Evolutionary conservation across 768 basidiomycete genomes (phyloP), one percentile per base, ranked within the genome.

Genomic region (Boletus patriciae): DNA sequence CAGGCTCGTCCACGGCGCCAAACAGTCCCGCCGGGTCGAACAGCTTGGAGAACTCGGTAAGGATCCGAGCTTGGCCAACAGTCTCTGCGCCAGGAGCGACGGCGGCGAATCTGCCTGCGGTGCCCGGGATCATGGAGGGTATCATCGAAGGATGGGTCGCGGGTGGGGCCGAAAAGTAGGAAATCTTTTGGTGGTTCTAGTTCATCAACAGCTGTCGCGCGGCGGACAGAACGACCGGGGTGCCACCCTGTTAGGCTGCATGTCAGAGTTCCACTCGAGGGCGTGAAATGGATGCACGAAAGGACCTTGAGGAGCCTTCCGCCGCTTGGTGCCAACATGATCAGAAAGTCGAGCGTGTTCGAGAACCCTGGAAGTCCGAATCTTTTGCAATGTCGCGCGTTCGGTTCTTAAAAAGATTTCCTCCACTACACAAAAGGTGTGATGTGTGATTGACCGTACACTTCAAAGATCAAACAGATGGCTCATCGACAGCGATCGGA

Each of bases 171-270:
- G 93, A 91, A 74, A 80, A 91, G 74, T 92, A 98, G 0, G 92
- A 88, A 13, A 98, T 96, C 67, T 93, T 96, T 70, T 97, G 94
- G 55, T 92, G 85, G 65, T 98, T 98, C 95, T 96, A 99, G 68
- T 99, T 94, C 47, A 78, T 83, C 1, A 98, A 72, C 23, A 98
- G 81, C 15, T 88, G 84, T 33, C 92, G 86, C 0, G 95, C 93
- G 0, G 93, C 83, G 7, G 88, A 78, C 42, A 87, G 83, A 33
- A 95, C 71, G 70, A 98, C 94, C 2, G 96, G 95, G 0, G 93
- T 88, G 47, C 96, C 96, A 31, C 94, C 94, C 89, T 92, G 61
- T 31, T 0, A 34, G 3, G 5, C 7, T 5, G 5, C 9, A 38
- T 21, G 33, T 55, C 47, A 60, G 31, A 31, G n/a, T 19, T 10